Conservation (phyloP, 2,329 filamentous ascomycete genomes). For the Penicillium sp. region DNA sequence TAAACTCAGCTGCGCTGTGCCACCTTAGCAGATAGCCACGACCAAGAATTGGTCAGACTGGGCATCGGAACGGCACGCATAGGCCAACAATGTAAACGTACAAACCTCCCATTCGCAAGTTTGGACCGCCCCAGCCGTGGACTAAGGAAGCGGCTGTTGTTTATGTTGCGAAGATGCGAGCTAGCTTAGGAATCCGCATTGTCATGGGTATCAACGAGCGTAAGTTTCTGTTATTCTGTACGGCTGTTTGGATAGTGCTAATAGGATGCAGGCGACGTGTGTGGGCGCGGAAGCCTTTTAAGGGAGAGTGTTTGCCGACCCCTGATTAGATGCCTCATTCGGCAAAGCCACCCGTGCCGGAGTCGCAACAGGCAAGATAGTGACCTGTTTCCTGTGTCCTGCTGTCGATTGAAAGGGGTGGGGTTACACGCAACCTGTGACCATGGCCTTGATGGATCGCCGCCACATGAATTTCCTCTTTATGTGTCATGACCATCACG, state of each 20-base stretch:
- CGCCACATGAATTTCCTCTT: neutral
- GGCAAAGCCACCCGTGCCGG: neutral
- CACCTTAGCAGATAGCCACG: neutral
- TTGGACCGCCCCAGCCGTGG: constrained; percentile 13
- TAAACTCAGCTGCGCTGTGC: neutral
- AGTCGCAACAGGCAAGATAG: neutral
- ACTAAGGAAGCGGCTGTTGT: constrained; percentile 12
- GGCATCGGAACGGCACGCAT: neutral
- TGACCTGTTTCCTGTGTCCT: neutral
- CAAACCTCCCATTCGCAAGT: constrained; percentile 6
- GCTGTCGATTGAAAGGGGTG: neutral
- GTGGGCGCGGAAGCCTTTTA: constrained; percentile 15
- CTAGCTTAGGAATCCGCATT: constrained; percentile 9
- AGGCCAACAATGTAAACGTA: neutral
- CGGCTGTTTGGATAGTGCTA: neutral
- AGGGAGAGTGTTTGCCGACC: constrained; percentile 2
- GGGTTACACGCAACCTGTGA: neutral
- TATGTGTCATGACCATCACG: neutral
- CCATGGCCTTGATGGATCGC: neutral
- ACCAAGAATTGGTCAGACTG: neutral
- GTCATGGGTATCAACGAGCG: constrained; percentile 13
- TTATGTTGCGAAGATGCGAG: constrained; percentile 15
- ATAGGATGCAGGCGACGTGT: constrained; percentile 9
- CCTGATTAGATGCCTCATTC: neutral
- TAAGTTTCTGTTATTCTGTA: neutral